These are phyloP conservation scores for Penicillium thymicola DNA, from an alignment of 2,329 filamentous ascomycete species.

Conservation along the genomic window DNA sequence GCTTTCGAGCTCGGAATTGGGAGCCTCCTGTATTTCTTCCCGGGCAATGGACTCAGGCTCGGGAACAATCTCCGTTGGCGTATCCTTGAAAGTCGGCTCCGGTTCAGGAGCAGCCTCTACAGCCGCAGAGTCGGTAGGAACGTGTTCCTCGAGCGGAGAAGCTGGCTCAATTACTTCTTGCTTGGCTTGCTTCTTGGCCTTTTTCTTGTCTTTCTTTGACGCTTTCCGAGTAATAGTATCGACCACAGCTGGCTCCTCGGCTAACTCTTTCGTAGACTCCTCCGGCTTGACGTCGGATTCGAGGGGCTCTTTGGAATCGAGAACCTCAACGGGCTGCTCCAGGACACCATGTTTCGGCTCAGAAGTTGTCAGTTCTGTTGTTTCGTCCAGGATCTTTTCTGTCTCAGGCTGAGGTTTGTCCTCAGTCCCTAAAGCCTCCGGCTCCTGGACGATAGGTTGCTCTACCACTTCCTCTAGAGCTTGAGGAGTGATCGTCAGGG, in stretches of 20 bases:
- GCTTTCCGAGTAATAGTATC: slow-evolving; percentile 23
- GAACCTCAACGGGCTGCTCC: neutral
- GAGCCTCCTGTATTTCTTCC: neutral
- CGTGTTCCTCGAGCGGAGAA: neutral
- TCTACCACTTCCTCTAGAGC: neutral
- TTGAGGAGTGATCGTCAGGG: neutral
- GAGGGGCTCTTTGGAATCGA: neutral
- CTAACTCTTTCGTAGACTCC: slow-evolving; percentile 4
- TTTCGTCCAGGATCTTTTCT: neutral
- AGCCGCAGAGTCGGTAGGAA: neutral
- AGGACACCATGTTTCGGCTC: neutral
- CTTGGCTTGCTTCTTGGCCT: slow-evolving; percentile 28
- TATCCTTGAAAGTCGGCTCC: neutral
- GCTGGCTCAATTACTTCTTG: slow-evolving; percentile 8
- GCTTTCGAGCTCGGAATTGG: neutral
- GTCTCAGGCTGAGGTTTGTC: neutral
- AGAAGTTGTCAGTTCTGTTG: neutral
- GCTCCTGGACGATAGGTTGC: neutral
- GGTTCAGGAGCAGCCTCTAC: neutral
- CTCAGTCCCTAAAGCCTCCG: neutral
- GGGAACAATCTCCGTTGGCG: neutral
- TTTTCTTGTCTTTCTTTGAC: slow-evolving; percentile 40
- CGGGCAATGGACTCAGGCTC: neutral
- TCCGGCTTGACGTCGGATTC: slow-evolving; percentile 6
- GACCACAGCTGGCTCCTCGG: slow-evolving; percentile 12